Evolutionary conservation across 176 grass and related monocot genomes (phyloP), one percentile per base, ranked within the genome.

Genomic region (Oryza coarctata): DNA sequence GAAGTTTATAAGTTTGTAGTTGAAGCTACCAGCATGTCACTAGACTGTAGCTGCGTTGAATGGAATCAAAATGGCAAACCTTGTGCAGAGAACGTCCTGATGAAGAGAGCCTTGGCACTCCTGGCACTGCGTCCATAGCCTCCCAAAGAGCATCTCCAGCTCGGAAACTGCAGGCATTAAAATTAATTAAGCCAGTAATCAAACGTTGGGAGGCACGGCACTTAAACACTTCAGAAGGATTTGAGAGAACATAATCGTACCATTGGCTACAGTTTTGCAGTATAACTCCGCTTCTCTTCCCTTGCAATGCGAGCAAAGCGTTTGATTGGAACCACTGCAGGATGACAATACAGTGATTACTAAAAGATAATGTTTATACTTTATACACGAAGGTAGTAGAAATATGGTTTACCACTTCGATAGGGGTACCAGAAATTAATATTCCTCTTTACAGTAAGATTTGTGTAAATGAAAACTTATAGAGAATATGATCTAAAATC

Each of bases 61-160:
- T 44, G n/a, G 52, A 29, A 33, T 12, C 12, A 57, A 79, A 57
- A 31, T 18, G 30, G 34, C 41, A 84, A 50, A 98, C 96, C 93
- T 98, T 8, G 96, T 98, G 80, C 96, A 98, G 61, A 98, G 86
- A 79, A 98, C 96, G 49, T 98, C 96, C 89, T 98, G 96, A 70
- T 98, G 96, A 63, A 98, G 93, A 71, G 96, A 98, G 39, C 96
- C 96, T 85, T 98, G 96, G 77, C 96, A 98, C 70, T 95, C 96
- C 85, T 98, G 96, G 81, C 96, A 98, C 44, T 98, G 95, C 3
- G 95, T 98, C 95, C 95, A 98, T 74, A 98, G 55, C 80, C 82
- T 93, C 78, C 95, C 95, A 87, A 98, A 98, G 50, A 98, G 84
- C 78, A 85, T 84, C 86, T 98, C 95, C 40, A 94, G 88, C 4